Evolutionary conservation across 495 filamentous ascomycete species (phyloP).

Genomic region (Aspergillus panamensis): DNA sequence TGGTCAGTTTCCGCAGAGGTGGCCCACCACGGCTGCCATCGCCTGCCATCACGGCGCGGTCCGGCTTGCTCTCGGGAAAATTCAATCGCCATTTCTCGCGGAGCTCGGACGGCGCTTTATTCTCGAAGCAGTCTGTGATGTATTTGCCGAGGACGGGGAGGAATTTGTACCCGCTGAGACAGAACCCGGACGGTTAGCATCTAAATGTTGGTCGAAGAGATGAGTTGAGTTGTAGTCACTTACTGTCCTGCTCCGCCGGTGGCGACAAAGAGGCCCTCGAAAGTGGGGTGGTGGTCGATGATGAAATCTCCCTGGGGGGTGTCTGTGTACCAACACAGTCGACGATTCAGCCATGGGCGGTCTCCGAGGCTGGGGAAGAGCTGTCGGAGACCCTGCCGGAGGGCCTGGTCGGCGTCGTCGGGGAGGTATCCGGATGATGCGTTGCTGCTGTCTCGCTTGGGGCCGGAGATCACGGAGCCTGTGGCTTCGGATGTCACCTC

Average conservation of each 20-base stretch:
- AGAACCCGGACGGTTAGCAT: neutral
- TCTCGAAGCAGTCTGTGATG: conserved; percentile 8
- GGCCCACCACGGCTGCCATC: conserved; percentile 14
- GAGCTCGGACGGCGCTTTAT: neutral
- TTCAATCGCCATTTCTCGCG: conserved; percentile 9
- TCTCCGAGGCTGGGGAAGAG: conserved; percentile 56
- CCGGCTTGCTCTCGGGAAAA: neutral
- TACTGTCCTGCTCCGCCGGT: conserved; percentile 76
- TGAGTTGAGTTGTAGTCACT: conserved; percentile 11
- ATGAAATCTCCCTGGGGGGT: conserved; percentile 73
- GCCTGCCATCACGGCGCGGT: neutral
- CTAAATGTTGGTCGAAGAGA: neutral
- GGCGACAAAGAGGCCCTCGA: conserved; percentile 64
- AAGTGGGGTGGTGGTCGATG: conserved; percentile 65
- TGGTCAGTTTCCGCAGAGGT: conserved; percentile 3
- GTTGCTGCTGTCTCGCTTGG: conserved; percentile 22
- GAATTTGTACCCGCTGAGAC: conserved; percentile 47
- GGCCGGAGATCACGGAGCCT: conserved; percentile 24
- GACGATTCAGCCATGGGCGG: conserved; percentile 57
- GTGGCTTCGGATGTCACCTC: conserved; percentile 10
- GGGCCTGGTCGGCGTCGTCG: conserved; percentile 29
- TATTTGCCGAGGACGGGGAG: conserved; percentile 42
- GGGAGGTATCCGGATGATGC: conserved; percentile 44
- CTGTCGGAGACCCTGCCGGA: conserved; percentile 52
- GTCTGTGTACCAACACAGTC: conserved; percentile 85